Conservation (phyloP, 148 eudicot species). For the Fagopyrum tataricum region DNA sequence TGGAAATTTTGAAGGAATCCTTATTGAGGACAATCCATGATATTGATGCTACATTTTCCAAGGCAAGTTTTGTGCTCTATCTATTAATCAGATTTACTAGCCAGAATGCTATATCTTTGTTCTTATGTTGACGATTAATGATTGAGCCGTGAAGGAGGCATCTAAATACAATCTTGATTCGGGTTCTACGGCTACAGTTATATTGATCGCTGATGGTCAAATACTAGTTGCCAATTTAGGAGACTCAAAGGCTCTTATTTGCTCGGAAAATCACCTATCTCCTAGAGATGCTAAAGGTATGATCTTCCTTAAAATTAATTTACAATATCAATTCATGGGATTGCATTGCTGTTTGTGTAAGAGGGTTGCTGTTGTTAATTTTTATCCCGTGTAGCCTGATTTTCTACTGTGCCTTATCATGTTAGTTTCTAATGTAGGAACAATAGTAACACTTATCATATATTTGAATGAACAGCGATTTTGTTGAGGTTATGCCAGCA, state of each 20-base stretch:
- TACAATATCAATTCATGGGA: background rate
- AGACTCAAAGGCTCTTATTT: constrained; percentile 87
- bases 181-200: constrained; percentile 84
- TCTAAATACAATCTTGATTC: constrained; percentile 56
- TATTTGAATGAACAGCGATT: constrained; percentile 50
- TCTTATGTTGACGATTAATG: constrained; percentile 21
- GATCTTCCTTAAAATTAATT: constrained; percentile 19
- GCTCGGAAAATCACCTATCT: constrained; percentile 77
- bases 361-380: background rate
- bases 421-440: constrained; percentile 4
- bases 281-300: constrained; percentile 78
- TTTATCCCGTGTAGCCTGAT: background rate
- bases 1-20: constrained; percentile 86
- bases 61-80: constrained; percentile 33
- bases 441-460: background rate
- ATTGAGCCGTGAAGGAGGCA: constrained; percentile 69
- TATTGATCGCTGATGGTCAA: constrained; percentile 63
- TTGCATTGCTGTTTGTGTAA: background rate
- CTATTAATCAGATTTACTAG: constrained; percentile 1
- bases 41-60: constrained; percentile 69
- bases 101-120: constrained; percentile 7
- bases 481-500: constrained; percentile 60
- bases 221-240: constrained; percentile 90
- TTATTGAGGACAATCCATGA: constrained; percentile 75
- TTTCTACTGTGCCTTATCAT: constrained; percentile 8